A percentile compares a stretch with the other conserved stretches of the same genome.
phyloP scores from a whole-genome alignment of 2,329 filamentous ascomycete species.

The Dothistroma pini region DNA sequence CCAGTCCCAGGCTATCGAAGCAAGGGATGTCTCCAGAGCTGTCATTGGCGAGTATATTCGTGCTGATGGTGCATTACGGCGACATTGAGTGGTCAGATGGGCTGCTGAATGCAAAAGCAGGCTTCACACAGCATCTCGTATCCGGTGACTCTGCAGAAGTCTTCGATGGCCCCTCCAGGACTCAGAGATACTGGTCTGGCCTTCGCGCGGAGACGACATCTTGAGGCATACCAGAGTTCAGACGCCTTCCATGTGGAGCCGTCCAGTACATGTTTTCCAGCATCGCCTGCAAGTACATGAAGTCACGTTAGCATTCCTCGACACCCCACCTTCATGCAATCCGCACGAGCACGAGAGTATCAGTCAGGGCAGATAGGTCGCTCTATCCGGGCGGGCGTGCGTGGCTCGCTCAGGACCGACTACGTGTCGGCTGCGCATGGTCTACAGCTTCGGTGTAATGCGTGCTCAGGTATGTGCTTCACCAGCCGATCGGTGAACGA shows the following conservation, averaged over 20 bases:
- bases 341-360: background rate
- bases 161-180: background rate
- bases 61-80: slow-evolving; percentile 5
- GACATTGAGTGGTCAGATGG: background rate
- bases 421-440: background rate
- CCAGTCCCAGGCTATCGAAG: background rate
- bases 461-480: background rate
- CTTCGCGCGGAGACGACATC: background rate
- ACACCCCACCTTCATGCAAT: background rate
- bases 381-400: background rate
- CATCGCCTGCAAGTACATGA: background rate
- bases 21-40: slow-evolving; percentile 2
- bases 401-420: background rate
- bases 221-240: background rate
- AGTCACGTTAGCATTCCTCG: background rate
- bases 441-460: background rate
- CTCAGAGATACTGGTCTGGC: background rate
- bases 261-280: background rate
- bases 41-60: slow-evolving; percentile 5
- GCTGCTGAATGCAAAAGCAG: slow-evolving; percentile 1
- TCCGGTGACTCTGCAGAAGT: background rate
- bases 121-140: slow-evolving; percentile 6
- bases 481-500: background rate
- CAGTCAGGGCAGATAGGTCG: background rate
- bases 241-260: background rate